Base-by-base conservation (phyloP, 805 yeast species). In the Clavispora asparagi region DNA sequence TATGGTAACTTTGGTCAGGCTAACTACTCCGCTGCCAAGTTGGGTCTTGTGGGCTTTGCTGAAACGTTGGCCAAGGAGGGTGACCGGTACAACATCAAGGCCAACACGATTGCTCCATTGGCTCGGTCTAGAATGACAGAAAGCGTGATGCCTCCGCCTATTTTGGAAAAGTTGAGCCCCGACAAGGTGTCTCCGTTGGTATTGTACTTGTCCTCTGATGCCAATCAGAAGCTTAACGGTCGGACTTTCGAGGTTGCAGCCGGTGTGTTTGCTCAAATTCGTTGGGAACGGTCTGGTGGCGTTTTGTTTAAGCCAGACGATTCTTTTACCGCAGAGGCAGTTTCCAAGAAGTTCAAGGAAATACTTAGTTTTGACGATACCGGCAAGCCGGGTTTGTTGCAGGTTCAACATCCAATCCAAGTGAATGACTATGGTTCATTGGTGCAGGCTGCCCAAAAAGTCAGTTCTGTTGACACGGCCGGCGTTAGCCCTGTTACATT, bases 111-210 rank as follows among this genome's bases (percentile, higher is more conserved):
- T 71, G 97, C 96, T 6, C 97, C 98, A 23, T 77, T 92, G 54
- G 98, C 98, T 19, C 87, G 91, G 60, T 87, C 96, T 30, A 82
- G 97, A 74, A 91, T 92, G 97, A 92, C 98, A 23, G 97, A 90
- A 71, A 79, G 83, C 28, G 78, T 92, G 43, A 71, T 92, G 57
- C 97, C 98, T 29, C 86, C 89, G 28, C 89, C 90, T 45, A 70
- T 92, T 48, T 78, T 92, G 67, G 85, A 85, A 61, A 79, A 80
- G 60, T 75, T 92, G 59, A 79, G 83, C 45, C 96, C 98, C 1
- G 94, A 87, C 55, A 88, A 87, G 65, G 81, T 92, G 55, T 91
- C 92, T n/a, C 97, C 98, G 4, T 75, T 92, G 53, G 96, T 91
- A 8, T 78, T 89, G 40, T 89, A 79, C 63, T 74, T 92, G 53